A percentile compares a stretch with the other conserved stretches of the same genome.
Conservation (phyloP, 73 alveolate species). For the Paramecium primaurelia region DNA sequence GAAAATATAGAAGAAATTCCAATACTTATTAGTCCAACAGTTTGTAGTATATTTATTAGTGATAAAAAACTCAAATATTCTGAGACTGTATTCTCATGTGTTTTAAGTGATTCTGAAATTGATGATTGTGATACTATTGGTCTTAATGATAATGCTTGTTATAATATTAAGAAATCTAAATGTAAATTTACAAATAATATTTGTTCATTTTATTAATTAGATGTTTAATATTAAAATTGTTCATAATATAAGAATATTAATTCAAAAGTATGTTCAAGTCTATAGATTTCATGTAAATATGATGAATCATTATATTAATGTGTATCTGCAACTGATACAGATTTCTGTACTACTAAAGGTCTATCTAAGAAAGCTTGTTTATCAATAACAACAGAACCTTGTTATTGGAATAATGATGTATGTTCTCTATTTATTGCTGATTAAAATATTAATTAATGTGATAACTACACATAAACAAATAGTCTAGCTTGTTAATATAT, state of each 20-base stretch:
- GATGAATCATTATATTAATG: not conserved
- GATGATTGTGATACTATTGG: not conserved
- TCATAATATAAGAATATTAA: not conserved
- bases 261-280: not conserved
- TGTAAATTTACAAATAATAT: not conserved
- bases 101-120: not conserved
- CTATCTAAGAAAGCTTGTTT: not conserved
- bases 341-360: not conserved
- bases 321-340: not conserved
- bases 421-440: not conserved
- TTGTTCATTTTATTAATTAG: not conserved
- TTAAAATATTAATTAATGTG: not conserved
- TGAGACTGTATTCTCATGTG: not conserved
- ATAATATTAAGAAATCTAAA: not conserved
- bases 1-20: not conserved
- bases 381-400: not conserved
- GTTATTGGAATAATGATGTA: not conserved
- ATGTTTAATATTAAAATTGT: not conserved
- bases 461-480: not conserved
- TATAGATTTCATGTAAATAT: not conserved
- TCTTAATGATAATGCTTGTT: not conserved
- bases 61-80: not conserved
- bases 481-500: conserved; percentile 1
- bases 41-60: not conserved
- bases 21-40: not conserved